Evolutionary conservation across 208 protist species (phyloP), one percentile per base, ranked within the genome.

Genomic region (Trypanosomatidae sp.): DNA sequence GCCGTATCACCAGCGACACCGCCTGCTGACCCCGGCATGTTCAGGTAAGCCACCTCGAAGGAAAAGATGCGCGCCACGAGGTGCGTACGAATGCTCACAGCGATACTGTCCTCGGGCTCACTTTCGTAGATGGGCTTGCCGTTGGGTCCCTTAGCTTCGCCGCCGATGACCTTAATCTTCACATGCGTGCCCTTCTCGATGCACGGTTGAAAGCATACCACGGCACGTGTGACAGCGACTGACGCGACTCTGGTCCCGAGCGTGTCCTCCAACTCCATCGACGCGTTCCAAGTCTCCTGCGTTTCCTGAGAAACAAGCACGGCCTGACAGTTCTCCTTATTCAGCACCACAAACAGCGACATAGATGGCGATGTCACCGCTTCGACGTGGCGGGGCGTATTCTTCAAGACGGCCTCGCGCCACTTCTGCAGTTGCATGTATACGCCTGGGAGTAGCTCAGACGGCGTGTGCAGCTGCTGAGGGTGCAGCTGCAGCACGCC

Each of bases 231-330:
- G 30, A 73, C 64, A 39, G 56, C 46, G 1, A 52, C 67, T 2
- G 50, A 69, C 5, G n/a, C 67, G 10, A 68, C 49, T 33, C 47
- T 47, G 43, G 39, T 73, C 8, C 58, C 74, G 39, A 62, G 74
- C 13, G 64, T n/a, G 17, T 73, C 74, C 17, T 73, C 60, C 60
- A 78, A 17, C 50, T 36, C 69, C 13, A 49, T 67, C 3, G 30
- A 39, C 22, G 39, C 66, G 49, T 62, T 73, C 74, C 74, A 78
- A 39, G 60, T 78, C 74, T 69, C 74, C 22, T 78, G 67, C 43
- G 74, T 73, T 13, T 78, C 74, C 28, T 78, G 49, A 0, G 47
- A 50, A 13, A 72, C 64, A 47, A 78, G 47, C 47, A 73, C 62
- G 22, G 67, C 47, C 36, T 69, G 36, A 46, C 74, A 78, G 33